Conservation (phyloP, 805 yeast genomes). For the Candida hungchunana region DNA sequence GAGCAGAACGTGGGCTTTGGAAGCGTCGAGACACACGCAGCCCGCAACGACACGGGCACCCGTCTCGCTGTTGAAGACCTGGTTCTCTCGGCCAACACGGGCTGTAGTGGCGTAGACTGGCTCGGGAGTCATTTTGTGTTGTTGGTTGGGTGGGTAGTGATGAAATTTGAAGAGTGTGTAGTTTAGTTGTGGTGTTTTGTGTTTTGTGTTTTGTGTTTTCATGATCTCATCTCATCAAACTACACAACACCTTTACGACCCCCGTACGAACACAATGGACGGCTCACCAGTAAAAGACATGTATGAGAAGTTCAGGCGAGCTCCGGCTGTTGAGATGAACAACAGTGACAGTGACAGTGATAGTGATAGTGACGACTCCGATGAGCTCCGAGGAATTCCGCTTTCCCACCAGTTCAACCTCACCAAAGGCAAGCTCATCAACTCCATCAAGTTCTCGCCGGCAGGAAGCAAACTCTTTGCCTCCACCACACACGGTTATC, state of each 20-base stretch:
- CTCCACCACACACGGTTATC: slow-evolving; percentile 24
- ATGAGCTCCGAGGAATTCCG: slow-evolving; percentile 31
- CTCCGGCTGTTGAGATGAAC: no score
- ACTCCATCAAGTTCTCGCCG: slow-evolving; percentile 22
- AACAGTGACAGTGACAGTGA: slow-evolving; percentile 7
- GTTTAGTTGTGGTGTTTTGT: background rate
- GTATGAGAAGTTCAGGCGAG: background rate
- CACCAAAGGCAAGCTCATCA: slow-evolving; percentile 21
- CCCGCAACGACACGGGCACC: slow-evolving; percentile 95
- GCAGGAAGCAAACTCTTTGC: slow-evolving; percentile 27
- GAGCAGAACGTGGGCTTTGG: slow-evolving; percentile 64
- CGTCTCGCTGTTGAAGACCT: slow-evolving; percentile 45
- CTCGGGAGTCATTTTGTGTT: background rate
- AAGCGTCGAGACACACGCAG: slow-evolving; percentile 64
- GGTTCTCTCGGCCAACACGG: slow-evolving; percentile 22
- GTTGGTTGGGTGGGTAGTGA: background rate
- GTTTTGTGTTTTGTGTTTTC: background rate
- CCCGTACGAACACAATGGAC: no score
- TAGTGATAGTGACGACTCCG: slow-evolving; percentile 19
- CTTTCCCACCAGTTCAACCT: slow-evolving; percentile 30
- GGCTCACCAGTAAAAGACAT: no score
- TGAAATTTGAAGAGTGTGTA: background rate
- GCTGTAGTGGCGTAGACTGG: slow-evolving; percentile 12
- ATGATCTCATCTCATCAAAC: no score
- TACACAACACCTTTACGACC: no score